A percentile compares a stretch with the other conserved stretches of the same genome.
Conservation (phyloP, 23 red algal genomes). For the Gracilaria domingensis region DNA sequence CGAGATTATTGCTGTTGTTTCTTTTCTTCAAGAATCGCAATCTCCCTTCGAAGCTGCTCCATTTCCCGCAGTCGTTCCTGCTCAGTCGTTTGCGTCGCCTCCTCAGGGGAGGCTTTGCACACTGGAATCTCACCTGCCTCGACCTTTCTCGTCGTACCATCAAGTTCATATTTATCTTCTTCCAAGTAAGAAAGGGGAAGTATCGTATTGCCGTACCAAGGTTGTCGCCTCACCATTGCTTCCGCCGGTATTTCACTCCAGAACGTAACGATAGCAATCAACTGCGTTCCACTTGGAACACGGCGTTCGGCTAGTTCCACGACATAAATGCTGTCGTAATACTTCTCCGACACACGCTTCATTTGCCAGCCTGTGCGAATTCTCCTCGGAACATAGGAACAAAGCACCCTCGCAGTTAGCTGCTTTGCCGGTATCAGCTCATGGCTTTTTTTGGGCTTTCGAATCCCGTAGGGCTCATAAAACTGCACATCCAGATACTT, state of each 20-base stretch:
- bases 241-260: conserved; percentile 6
- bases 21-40: conserved; percentile 27
- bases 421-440: not conserved
- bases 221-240: conserved; percentile 6
- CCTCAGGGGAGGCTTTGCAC: not conserved
- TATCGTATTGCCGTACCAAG: conserved; percentile 9
- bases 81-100: conserved; percentile 7
- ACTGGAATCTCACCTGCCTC: not conserved
- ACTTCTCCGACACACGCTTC: conserved; percentile 11
- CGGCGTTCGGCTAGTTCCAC: conserved; percentile 11
- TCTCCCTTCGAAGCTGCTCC: conserved; percentile 42
- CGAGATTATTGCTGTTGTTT: conserved; percentile 11
- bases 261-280: conserved; percentile 43
- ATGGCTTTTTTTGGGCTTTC: not conserved
- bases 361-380: conserved; percentile 19
- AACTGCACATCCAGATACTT: not conserved
- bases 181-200: conserved; percentile 10
- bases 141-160: not conserved
- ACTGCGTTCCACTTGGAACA: not conserved
- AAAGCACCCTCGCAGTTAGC: not conserved
- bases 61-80: conserved; percentile 37
- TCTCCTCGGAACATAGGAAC: conserved; percentile 29
- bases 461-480: not conserved
- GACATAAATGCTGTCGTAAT: not conserved
- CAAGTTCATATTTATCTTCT: not conserved